Conservation (phyloP, 352 stramenopile species). For the Elongisporangium undulatum region DNA sequence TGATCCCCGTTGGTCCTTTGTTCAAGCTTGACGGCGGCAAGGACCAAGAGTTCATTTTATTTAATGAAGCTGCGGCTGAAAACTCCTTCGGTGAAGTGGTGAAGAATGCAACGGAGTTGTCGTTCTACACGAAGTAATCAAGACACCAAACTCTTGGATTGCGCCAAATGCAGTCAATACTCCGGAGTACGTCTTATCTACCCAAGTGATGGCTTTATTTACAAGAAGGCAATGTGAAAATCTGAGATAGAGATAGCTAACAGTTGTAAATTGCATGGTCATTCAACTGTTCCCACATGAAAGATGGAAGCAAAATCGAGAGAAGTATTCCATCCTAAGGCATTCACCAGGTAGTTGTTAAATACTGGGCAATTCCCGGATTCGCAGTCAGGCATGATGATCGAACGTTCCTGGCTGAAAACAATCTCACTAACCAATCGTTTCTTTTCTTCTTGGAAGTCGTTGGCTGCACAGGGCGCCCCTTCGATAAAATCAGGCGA, state of each 20-base stretch:
- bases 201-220: background rate
- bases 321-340: too few relatives aligned
- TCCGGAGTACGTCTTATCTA: background rate
- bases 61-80: slow-evolving; percentile 70
- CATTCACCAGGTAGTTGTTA: too few relatives aligned
- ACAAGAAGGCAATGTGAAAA: background rate
- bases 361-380: background rate
- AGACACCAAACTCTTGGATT: background rate
- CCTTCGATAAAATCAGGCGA: background rate
- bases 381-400: background rate
- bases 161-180: background rate
- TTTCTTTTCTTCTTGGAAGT: background rate
- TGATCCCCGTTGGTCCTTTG: slow-evolving; percentile 65
- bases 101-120: slow-evolving; percentile 71
- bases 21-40: slow-evolving; percentile 81
- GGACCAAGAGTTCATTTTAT: slow-evolving; percentile 78
- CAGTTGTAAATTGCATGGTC: background rate
- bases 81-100: slow-evolving; percentile 73
- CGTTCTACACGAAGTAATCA: slow-evolving; percentile 64
- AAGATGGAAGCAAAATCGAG: slow-evolving; percentile 3
- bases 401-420: background rate
- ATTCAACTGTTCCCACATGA: slow-evolving; percentile 1
- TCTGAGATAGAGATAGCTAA: background rate
- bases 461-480: background rate
- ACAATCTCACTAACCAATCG: background rate